phyloP scores from a whole-genome alignment of 768 basidiomycete genomes.

The Auricularia heimuer region DNA sequence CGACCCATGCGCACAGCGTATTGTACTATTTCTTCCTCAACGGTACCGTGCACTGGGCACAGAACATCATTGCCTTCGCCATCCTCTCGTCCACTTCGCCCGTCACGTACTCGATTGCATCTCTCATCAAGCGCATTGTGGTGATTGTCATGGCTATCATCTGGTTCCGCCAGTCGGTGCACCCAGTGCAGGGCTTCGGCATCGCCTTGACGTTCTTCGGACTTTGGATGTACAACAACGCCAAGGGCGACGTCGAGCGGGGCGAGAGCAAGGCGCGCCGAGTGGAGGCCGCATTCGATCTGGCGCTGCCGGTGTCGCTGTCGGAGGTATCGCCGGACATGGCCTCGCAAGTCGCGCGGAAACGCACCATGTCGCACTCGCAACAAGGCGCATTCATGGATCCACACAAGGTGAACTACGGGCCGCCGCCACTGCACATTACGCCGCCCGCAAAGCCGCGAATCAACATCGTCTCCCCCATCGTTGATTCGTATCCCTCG shows the following conservation, averaged over 20 bases:
- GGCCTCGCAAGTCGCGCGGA: constrained; percentile 4
- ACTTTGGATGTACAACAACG: constrained; percentile 91
- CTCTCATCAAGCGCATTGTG: constrained; percentile 92
- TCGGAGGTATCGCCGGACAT: constrained; percentile 4
- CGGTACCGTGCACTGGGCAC: constrained; percentile 90
- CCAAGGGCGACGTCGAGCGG: constrained; percentile 84
- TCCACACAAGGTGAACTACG: constrained; percentile 1
- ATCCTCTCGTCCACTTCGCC: constrained; percentile 94
- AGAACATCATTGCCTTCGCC: constrained; percentile 96
- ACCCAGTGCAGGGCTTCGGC: constrained; percentile 79
- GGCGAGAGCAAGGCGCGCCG: constrained; percentile 84
- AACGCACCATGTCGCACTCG: neutral
- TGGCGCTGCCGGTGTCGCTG: constrained; percentile 47
- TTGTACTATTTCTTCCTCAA: constrained; percentile 83
- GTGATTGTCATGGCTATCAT: constrained; percentile 97
- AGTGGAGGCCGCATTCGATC: constrained; percentile 59
- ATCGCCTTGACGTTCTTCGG: constrained; percentile 85
- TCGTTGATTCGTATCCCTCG: constrained; percentile 26
- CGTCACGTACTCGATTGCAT: constrained; percentile 98
- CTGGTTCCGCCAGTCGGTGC: constrained; percentile 88
- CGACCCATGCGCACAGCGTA: constrained; percentile 51
- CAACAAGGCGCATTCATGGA: neutral
- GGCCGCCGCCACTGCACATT: constrained; percentile 2
- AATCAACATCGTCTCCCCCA: constrained; percentile 12
- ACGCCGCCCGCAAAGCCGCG: constrained; percentile 5